Base-by-base conservation (phyloP, 768 basidiomycete species). In the Stropharia rugosoannulata region DNA sequence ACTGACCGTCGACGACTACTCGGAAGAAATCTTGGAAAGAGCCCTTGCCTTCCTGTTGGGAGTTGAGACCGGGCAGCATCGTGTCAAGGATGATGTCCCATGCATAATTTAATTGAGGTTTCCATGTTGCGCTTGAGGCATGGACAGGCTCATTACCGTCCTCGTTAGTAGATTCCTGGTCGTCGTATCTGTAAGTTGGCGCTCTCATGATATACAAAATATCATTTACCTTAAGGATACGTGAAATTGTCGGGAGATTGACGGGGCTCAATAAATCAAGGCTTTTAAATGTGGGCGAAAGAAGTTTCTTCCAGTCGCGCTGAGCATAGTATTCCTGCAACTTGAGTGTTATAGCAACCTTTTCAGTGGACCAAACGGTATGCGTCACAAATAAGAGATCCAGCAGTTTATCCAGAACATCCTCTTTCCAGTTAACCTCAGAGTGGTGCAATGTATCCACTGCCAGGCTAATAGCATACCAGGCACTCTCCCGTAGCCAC, bases 11-110 rank as follows among this genome's bases (percentile, higher is more conserved):
- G 13, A 98, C 93, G 9, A 90, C 90, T 16, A 93, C 75, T 42
- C 86, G 78, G 77, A 92, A 99, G 73, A 98, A 97, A 57, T 97
- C 95, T 51, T 86, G 86, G 70, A 97, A 93, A 5, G 87, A 82
- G 4, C 86, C 84, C 62, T 79, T 82, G 4, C 75, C 62, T 3
- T 65, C 55, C n/a, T 65, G 64, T 46, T 64, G 59, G 32, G 73
- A 69, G 58, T 74, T 70, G 1, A 77, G 69, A 16, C 70, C 69
- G 11, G 84, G 80, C 52, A 95, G 80, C 49, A 93, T 83, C 46
- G 78, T 78, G 59, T 95, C 88, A 35, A 98, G 73, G 46, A 98
- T 81, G 55, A 86, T 74, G 58, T 86, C 83, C 96, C 96, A 99
- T 19, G 87, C 90, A 68, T 92, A 95, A 67, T 97, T 96, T 41